These are phyloP conservation scores for Ophiorrhiza pumila DNA, from an alignment of 257 asterid species.

Conservation along the genomic window DNA sequence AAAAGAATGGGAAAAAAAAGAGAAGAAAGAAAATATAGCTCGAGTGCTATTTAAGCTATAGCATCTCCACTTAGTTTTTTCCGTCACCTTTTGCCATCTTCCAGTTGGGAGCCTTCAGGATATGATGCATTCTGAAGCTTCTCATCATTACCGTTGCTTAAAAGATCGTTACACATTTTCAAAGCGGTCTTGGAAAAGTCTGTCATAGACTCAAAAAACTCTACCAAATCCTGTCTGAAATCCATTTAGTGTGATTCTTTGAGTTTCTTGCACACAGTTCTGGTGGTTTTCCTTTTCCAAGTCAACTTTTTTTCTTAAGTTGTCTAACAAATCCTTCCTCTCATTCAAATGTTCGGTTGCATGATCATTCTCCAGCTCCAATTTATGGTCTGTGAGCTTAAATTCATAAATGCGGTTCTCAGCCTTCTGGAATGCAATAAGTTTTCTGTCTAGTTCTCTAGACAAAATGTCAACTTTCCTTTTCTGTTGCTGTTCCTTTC, in stretches of 20 bases:
- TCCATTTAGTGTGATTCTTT: constrained; percentile 60
- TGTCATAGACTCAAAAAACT: constrained; percentile 66
- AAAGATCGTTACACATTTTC: constrained; percentile 56
- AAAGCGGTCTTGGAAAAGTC: constrained; percentile 71
- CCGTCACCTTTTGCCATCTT: constrained; percentile 48
- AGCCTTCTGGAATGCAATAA: constrained; percentile 48
- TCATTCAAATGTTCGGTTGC: constrained; percentile 43
- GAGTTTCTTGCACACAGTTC: constrained; percentile 63
- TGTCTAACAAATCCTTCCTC: constrained; percentile 50
- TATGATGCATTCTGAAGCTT: constrained; percentile 33
- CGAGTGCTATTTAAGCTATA: not conserved
- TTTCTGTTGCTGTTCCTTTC: constrained; percentile 78
- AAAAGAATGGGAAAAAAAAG: not conserved
- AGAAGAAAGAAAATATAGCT: not conserved
- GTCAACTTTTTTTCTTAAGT: constrained; percentile 53
- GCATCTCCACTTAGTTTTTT: not conserved
- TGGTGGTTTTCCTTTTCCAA: constrained; percentile 73
- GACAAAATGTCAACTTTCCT: constrained; percentile 71
- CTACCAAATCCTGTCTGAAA: constrained; percentile 78
- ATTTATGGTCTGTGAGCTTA: constrained; percentile 38
- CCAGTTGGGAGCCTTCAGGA: constrained; percentile 41
- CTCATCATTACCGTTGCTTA: constrained; percentile 35
- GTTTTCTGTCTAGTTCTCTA: constrained; percentile 65
- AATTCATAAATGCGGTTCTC: constrained; percentile 52
- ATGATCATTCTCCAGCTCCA: constrained; percentile 39